Evolutionary conservation across 306 rosid species (phyloP), one percentile per base, ranked within the genome.

Genomic region (Cicer arietinum): DNA sequence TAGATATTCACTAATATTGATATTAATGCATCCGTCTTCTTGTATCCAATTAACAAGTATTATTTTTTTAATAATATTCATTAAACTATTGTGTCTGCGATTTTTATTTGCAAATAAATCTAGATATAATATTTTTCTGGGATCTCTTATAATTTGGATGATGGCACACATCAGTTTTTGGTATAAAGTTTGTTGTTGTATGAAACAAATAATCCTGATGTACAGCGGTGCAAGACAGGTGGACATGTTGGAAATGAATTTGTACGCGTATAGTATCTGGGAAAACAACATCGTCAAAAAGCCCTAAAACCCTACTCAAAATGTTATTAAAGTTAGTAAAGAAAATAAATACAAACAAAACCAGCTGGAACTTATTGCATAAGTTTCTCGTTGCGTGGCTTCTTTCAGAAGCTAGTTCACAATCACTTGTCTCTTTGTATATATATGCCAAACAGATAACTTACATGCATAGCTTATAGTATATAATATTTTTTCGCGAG

Each of bases 301-400:
- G 75, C 81, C 79, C 76, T 18, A 65, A 83, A 77, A 64, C 77
- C 79, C 76, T 78, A 81, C 35, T 56, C 69, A 51, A 13, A 51
- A 76, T 83, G 83, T 84, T 69, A 75, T 84, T 72, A 77, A 84
- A 78, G 79, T 72, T 10, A 11, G 17, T 70, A 52, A 81, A 70
- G 20, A 60, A 54, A 76, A 70, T 50, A 67, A 42, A 60, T 25
- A 69, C 43, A 8, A 69, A 44, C 47, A 54, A 30, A 69, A 59
- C 18, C 37, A 60, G 74, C 6, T 47, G 41, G 59, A 77, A 71
- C 97, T 91, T 91, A 51, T 2, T 6, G 77, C 65, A 17, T 53
- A 89, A 87, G 97, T 71, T 85, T 84, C 70, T 51, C 8, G 50
- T 83, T 87, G 83, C 84, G 88, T 86, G 80, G 84, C 97, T 88